Base-by-base conservation (phyloP, 2,329 filamentous ascomycete species). In the Fusarium piperis region DNA sequence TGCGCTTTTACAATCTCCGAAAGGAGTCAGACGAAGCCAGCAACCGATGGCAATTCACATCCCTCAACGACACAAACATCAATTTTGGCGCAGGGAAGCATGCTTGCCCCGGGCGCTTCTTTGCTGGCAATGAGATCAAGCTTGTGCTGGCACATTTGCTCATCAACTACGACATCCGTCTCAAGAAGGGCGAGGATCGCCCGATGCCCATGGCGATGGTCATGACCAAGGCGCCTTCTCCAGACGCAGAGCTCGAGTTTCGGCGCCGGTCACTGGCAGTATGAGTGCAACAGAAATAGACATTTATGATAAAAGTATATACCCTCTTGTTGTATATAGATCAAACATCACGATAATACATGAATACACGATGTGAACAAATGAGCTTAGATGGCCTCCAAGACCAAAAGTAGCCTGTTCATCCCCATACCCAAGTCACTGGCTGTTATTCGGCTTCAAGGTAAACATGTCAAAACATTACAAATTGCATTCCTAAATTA, bases 71-170 rank as follows among this genome's bases (percentile, higher is more conserved):
- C 58, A 81, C 78, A 30, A 83, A 84, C 65, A 79, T 84, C 72
- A 83, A 85, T 68, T 86, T 86, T 66, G 85, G 85, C 4, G 82
- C 83, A 6, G 85, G 85, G 38, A 82, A 82, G 67, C 83, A 85
- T 67, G 83, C 85, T 4, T 86, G 85, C 53, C 85, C 85, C 0
- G 85, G 85, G 3, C 79, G 85, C 12, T 86, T 86, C 77, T 85
- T 86, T 69, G 84, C 84, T 15, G 76, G 79, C 28, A 83, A 84
- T 68, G 82, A 83, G 73, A 82, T 86, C 68, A 85, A 86, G 78
- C 78, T 85, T 69, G 75, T 84, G 51, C 67, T 86, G 56, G 79
- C 81, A 0, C 80, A 81, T 64, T 78, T 83, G 38, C 72, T 86
- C n/a, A 76, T 84, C 53, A 78, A 80, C 66, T 86, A 84, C 63